A percentile compares a stretch with the other conserved stretches of the same genome.
phyloP scores from a whole-genome alignment of 192 early-diverging fungal genomes.

The Coemansia sp. region DNA sequence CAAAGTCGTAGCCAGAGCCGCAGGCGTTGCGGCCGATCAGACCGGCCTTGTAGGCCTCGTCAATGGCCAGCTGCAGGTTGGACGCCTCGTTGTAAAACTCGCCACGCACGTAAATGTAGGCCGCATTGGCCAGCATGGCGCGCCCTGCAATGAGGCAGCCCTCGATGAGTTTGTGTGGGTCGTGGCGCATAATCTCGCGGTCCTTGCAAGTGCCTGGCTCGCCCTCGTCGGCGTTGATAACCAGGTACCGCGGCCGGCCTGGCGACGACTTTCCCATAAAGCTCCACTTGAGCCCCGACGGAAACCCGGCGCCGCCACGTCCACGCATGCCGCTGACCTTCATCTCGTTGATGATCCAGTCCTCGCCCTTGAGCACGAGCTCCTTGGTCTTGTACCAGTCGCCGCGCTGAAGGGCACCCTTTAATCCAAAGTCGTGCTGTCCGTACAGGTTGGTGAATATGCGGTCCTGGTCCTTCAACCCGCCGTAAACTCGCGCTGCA shows the following conservation, averaged over 20 bases:
- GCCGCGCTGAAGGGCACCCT: conserved; percentile 90
- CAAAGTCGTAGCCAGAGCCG: conserved; percentile 93
- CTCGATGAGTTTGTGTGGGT: conserved; percentile 96
- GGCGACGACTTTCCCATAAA: conserved; percentile 96
- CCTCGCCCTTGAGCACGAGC: conserved; percentile 89
- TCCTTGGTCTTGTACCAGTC: conserved; percentile 99
- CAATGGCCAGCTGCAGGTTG: conserved; percentile 88
- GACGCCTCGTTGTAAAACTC: conserved; percentile 97
- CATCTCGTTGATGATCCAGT: conserved; percentile 98
- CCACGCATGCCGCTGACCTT: conserved; percentile 91
- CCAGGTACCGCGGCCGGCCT: conserved; percentile 88
- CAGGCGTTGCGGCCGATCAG: conserved; percentile 99
- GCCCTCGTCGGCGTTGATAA: conserved; percentile 98
- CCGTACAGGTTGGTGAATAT: conserved; percentile 98
- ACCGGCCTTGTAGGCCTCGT: conserved; percentile 95
- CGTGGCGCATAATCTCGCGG: conserved; percentile 91
- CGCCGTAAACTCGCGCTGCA: conserved; percentile 55
- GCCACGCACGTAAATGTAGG: conserved; percentile 97
- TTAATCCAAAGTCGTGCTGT: conserved; percentile 83
- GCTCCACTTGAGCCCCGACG: conserved; percentile 97
- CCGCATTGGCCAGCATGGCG: conserved; percentile 95
- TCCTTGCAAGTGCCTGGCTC: conserved; percentile 99
- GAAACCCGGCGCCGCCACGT: conserved; percentile 97
- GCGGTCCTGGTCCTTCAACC: conserved; percentile 86
- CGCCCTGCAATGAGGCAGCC: conserved; percentile 94